Base-by-base conservation (phyloP, 805 yeast genomes). In the Kodamaea hsintzibuensis region DNA sequence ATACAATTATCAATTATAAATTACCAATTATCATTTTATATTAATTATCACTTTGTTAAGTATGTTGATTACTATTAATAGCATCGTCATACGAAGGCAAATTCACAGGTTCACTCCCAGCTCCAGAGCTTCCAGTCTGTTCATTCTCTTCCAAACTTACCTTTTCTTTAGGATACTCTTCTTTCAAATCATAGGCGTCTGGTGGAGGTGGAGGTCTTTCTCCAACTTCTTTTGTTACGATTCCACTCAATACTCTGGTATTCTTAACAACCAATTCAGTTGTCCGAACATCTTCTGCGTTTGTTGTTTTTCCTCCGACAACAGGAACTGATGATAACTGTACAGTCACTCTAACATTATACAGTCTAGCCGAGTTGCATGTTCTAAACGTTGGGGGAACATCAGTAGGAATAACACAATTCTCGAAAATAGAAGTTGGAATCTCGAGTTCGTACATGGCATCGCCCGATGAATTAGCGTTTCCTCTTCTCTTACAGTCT, bases 331-430 rank as follows among this genome's bases (percentile, higher is more conserved):
- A 61, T 1, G 70, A 60, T 17, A 67, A 45, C 7, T 74, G 76
- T 3, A 66, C 72, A 1, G 59, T 57, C 10, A 80, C 60, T 39
- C 60, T 64, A 42, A 82, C 51, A 3, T 60, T 57, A 60, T 83
- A 82, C n/a, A 55, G 58, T 39, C 88, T 71, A 9, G 70, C 62
- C 18, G 86, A 74, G 60, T 83, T 84, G 60, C 89, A 84, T 3
- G 84, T 77, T 22, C 63, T 66, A 63, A 86, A 86, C 16, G 80
- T 66, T 1, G 89, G 88, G 1, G 84, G 69, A 3, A 81, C 67
- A 42, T 72, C 59, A 46, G 74, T 77, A 0, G 88, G 86, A 14
- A 82, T 56, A 2, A 69, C 63, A 43, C 82, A 75, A 55, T 72
- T 73, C 22, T 68, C 59, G 55, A 70, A 78, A 52, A 73, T 63